A percentile compares a stretch with the other conserved stretches of the same genome.
Evolutionary conservation across 2,329 filamentous ascomycete genomes (phyloP).

Genomic region (Cercospora citrullina): DNA sequence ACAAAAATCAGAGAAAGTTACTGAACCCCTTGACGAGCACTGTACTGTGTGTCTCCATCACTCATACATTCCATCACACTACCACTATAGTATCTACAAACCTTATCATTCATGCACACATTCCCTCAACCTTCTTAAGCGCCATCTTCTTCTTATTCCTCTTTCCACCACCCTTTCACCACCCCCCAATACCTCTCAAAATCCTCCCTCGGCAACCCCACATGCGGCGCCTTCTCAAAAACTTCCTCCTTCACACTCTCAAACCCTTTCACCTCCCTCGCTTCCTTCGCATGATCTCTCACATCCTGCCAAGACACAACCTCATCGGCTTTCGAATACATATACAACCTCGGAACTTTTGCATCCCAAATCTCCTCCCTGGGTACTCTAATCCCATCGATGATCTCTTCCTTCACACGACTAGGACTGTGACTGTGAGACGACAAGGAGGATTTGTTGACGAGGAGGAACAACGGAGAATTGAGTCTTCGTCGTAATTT

Average conservation of each 20-base stretch:
- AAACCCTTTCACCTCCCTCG: constrained; percentile 52
- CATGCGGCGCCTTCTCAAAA: constrained; percentile 62
- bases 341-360: constrained; percentile 50
- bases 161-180: neutral
- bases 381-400: neutral
- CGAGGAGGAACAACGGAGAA: neutral
- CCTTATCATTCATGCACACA: too few species aligned
- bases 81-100: too few species aligned
- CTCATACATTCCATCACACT: too few species aligned
- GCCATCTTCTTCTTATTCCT: neutral
- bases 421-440: too few species aligned
- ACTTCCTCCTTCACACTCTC: constrained; percentile 49
- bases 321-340: constrained; percentile 60
- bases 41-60: too few species aligned
- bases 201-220: constrained; percentile 60
- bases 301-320: constrained; percentile 59
- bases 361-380: neutral
- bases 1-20: too few species aligned
- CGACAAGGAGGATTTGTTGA: neutral
- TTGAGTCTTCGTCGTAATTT: constrained; percentile 5
- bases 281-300: constrained; percentile 54
- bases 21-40: too few species aligned
- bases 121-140: too few species aligned
- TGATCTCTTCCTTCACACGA: neutral
- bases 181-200: constrained; percentile 51